phyloP scores from a whole-genome alignment of 106 monocot genomes.

The Chionographis japonica region DNA sequence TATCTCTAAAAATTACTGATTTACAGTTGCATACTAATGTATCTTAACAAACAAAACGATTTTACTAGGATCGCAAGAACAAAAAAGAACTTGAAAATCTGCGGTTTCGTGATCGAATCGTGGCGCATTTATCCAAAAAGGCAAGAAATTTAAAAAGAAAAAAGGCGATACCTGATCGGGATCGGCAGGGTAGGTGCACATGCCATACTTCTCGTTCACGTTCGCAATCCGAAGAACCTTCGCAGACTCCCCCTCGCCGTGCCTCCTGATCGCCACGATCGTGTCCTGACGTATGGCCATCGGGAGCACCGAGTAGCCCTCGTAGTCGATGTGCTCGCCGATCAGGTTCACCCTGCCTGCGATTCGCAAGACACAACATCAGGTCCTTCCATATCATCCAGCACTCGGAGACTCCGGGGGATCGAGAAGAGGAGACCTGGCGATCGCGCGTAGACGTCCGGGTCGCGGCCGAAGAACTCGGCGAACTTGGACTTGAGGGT shows the following conservation, averaged over 20 bases:
- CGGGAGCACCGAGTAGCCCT: conserved; percentile 98
- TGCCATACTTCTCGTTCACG: conserved; percentile 73
- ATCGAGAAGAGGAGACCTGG: conserved; percentile 48
- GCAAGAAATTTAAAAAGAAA: not conserved
- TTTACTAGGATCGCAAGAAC: too few relatives aligned
- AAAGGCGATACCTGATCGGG: conserved; percentile 54
- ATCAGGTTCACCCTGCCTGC: conserved; percentile 94
- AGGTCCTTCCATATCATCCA: not conserved
- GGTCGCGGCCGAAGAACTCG: conserved; percentile 56
- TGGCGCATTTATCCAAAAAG: too few relatives aligned
- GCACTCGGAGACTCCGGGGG: not conserved
- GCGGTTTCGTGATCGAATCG: too few relatives aligned
- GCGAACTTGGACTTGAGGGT: conserved; percentile 59
- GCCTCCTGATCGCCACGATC: conserved; percentile 80
- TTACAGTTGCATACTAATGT: too few relatives aligned
- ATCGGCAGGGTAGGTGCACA: conserved; percentile 83
- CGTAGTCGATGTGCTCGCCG: conserved; percentile 98
- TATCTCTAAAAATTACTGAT: too few relatives aligned
- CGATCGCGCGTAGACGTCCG: conserved; percentile 71
- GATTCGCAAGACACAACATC: not conserved
- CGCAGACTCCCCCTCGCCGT: conserved; percentile 14
- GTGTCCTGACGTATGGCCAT: conserved; percentile 99
- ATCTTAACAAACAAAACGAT: too few relatives aligned
- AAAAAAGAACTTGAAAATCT: too few relatives aligned
- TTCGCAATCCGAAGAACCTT: conserved; percentile 73